Base-by-base conservation (phyloP, 2,329 filamentous ascomycete species). In the Beauveria sp. region DNA sequence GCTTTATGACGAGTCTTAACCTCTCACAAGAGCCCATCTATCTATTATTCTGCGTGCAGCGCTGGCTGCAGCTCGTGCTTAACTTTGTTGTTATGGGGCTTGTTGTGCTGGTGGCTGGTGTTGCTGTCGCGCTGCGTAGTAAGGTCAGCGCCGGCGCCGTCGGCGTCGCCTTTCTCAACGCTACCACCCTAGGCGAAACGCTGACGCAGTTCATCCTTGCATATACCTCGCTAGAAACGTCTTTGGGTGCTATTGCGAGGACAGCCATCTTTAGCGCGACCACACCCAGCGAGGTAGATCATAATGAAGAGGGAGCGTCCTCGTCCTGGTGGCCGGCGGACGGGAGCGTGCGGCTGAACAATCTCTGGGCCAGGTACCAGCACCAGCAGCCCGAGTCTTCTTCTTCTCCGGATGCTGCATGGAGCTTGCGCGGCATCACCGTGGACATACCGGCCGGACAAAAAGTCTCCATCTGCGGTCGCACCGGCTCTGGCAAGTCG, bases 21-120 rank as follows among this genome's bases (percentile, higher is more conserved):
- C 20, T 8, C 45, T 59, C 56, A 5, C 56, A 59, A 24, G 46
- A 59, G 56, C 56, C 56, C 20, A 14, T 59, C 3, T 59, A 59
- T 34, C 56, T 59, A 3, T 18, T 59, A 1, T 59, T 59, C n/a
- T 40, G 28, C 14, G 56, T 28, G 22, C 46, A 59, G 46, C 56
- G 56, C 28, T 59, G 56, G 56, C 56, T 59, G 34, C 56, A 59
- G 31, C 56, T 59, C 16, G 56, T 59, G n/a, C 56, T 59, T 22
- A 40, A 59, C 28, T 34, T 59, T 7, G 45, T 59, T 22, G 56
- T 59, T 18, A 28, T 20, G 31, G 56, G 56, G 3, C 56, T 59
- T 16, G 46, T 42, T 8, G 56, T 59, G 12, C 28, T 50, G 3
- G 34, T 59, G 1, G 46, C 56, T 5, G 28, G 46, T 14, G 56